Base-by-base conservation (phyloP, 2,329 filamentous ascomycete genomes). In the Myotisia sp. region DNA sequence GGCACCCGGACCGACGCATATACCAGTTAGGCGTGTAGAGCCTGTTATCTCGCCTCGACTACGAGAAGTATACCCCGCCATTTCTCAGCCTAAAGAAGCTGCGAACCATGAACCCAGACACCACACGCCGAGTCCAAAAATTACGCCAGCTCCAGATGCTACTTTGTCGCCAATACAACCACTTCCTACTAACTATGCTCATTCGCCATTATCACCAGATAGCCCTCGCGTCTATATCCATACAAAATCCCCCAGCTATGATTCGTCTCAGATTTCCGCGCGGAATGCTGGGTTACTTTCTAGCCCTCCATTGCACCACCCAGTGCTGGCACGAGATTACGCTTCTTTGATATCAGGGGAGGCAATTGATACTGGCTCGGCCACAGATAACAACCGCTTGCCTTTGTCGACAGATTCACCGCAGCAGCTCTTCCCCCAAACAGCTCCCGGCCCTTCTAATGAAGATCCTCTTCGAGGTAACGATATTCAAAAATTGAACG, bases 401-500 rank as follows among this genome's bases (percentile, higher is more conserved):
- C 36, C 36, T 14, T 14, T 32, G 8, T 40, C 42, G 10, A 30
- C 19, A 8, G 42, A 42, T 32, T 34, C 26, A 24, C 16, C 24
- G 9, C 20, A 35, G 4, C 32, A 23, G 20, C 27, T 27, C 16
- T 34, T 39, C 13, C 39, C 40, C 20, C 27, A 36, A 8, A n/a
- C n/a, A n/a, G 30, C 17, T 10, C 36, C 37, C 5, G 42, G 37
- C 16, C 37, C 42, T 14, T 24, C 35, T 7, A 44, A 38, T 24
- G 42, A 38, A 16, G 37, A 44, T 10, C 5, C 26, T 2, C 26
- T 24, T 19, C 33, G 10, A n/a, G 27, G 26, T 23, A 26, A 35
- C 13, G 29, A 35, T 12, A 16, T 33, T 5, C 31, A 40, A 14
- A 42, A 37, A n/a, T 63, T 79, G 41, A 80, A 74, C 41, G 85